These are phyloP conservation scores for Fagopyrum tataricum DNA, from an alignment of 148 eudicot genomes.

Conservation along the genomic window DNA sequence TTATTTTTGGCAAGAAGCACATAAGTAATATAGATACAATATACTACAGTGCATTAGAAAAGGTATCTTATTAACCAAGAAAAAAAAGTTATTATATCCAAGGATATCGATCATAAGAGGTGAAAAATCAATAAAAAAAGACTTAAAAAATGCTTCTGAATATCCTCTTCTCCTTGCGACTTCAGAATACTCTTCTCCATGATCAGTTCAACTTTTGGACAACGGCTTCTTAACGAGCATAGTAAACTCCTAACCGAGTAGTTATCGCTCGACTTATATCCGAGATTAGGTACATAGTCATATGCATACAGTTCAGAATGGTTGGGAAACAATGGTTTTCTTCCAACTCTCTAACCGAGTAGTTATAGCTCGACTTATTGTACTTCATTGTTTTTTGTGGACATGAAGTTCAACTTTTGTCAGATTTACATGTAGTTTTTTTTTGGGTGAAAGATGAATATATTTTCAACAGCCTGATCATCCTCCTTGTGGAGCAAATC, in stretches of 20 bases:
- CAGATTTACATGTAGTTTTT: too few species aligned
- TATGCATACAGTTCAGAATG: background rate
- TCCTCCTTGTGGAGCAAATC: too few species aligned
- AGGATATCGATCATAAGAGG: constrained; percentile 10
- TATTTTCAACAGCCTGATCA: too few species aligned
- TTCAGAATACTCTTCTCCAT: background rate
- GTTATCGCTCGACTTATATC: too few species aligned
- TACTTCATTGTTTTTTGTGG: too few species aligned
- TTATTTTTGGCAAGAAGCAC: background rate
- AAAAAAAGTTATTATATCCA: background rate
- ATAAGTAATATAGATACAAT: background rate
- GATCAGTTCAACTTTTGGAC: background rate
- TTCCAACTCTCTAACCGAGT: constrained; percentile 38
- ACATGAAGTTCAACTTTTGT: too few species aligned
- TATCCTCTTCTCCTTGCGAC: background rate
- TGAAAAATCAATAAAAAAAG: constrained; percentile 10
- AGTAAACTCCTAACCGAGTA: background rate
- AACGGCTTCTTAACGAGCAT: background rate
- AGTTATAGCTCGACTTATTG: too few species aligned
- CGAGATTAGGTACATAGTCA: too few species aligned
- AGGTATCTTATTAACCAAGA: background rate
- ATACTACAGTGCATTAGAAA: background rate
- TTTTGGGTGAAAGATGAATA: too few species aligned
- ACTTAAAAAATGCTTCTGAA: constrained; percentile 6
- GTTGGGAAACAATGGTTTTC: background rate